These are phyloP conservation scores for Micromonas pusilla DNA, from an alignment of 139 green algal genomes.

Conservation along the genomic window DNA sequence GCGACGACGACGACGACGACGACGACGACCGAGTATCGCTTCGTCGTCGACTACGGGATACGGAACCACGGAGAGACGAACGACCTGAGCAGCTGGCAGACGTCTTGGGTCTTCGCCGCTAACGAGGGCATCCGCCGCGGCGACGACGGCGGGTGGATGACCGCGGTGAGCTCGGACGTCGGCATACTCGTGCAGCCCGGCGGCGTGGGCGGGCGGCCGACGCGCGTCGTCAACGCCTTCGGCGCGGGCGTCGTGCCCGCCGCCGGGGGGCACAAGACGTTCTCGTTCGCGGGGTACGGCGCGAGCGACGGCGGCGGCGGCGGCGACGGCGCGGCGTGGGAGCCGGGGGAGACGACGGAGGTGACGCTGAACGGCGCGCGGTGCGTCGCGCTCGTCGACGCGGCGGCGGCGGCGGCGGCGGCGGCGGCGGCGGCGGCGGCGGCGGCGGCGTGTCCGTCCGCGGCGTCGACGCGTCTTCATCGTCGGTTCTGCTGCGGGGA, in stretches of 20 bases:
- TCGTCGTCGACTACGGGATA: too few species aligned
- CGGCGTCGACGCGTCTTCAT: too few species aligned
- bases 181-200: slow-evolving; percentile 7
- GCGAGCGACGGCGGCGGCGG: too few species aligned
- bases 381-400: neutral
- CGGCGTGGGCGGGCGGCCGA: neutral
- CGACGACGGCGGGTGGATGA: neutral
- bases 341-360: too few species aligned
- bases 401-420: too few species aligned
- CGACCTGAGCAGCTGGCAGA: neutral
- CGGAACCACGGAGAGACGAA: neutral
- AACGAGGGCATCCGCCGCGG: neutral
- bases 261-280: neutral
- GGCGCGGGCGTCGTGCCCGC: neutral
- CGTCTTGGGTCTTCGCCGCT: neutral
- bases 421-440: too few species aligned
- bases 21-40: too few species aligned
- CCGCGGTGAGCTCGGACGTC: neutral
- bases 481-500: too few species aligned
- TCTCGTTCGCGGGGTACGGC: neutral
- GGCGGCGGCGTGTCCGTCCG: too few species aligned
- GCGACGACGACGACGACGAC: too few species aligned
- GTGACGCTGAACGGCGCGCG: neutral
- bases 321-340: too few species aligned
- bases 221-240: slow-evolving; percentile 8